Base-by-base conservation (phyloP, 2,329 filamentous ascomycete species). In the Phoma herbarum region DNA sequence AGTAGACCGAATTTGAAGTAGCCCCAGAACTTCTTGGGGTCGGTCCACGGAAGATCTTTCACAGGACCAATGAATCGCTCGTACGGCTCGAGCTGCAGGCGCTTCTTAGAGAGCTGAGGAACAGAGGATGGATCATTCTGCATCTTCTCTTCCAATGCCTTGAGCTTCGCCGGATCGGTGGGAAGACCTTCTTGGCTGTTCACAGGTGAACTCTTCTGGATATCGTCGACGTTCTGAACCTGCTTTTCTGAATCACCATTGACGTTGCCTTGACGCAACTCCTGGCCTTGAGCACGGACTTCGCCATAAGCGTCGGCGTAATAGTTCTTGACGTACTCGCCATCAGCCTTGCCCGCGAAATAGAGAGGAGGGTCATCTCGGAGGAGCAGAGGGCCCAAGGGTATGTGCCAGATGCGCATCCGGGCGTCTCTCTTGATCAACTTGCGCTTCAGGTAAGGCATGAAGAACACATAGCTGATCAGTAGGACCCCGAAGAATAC, bases 1-100 rank as follows among this genome's bases (percentile, higher is more conserved):
- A 80, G 79, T 57, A 85, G 74, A 9, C 73, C 70, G 28, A 76
- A 80, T 60, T 83, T 83, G 48, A 71, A 61, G 45, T 78, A 80
- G 8, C 78, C 79, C 50, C 64, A 75, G 59, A 71, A 67, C 44
- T 67, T 71, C 31, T 67, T 61, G 12, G 75, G 73, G 56, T 75
- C 68, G 31, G 35, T 33, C 60, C 71, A 67, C n/a, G 73, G 66
- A 14, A 77, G 63, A 20, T 73, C 62, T 29, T 64, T 68, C 14
- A 75, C 68, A 16, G 81, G 78, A 23, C 61, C 66, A 35, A 78
- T 70, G 50, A 70, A 78, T 29, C 69, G 66, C 26, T 71, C 70
- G 41, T 72, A 71, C n/a, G 65, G 76, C 31, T 76, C 75, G 8
- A 71, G 68, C 50, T 67, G 63, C 45, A 71, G 71, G 42, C 59